phyloP scores from a whole-genome alignment of 352 stramenopile species.

The Phytophthora crassamura region DNA sequence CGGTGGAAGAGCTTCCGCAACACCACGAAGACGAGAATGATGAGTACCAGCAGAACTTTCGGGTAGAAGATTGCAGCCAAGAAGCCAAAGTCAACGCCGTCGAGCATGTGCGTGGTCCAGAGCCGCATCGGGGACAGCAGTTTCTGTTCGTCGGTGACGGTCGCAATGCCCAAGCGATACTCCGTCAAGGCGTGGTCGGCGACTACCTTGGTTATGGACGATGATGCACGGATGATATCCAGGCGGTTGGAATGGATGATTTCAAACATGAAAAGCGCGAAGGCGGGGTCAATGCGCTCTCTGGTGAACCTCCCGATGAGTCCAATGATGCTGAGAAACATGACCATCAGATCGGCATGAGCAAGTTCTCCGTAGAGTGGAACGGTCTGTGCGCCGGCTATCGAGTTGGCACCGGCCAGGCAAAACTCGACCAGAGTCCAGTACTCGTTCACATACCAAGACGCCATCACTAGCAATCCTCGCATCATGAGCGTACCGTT shows the following conservation, averaged over 20 bases:
- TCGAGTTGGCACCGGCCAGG: slow-evolving; percentile 14
- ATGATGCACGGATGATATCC: neutral
- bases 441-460: slow-evolving; percentile 43
- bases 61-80: slow-evolving; percentile 19
- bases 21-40: slow-evolving; percentile 24
- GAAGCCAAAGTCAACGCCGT: slow-evolving; percentile 30
- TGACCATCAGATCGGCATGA: slow-evolving; percentile 41
- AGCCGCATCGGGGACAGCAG: slow-evolving; percentile 23
- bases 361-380: slow-evolving; percentile 32
- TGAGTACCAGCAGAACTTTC: slow-evolving; percentile 18
- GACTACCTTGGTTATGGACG: slow-evolving; percentile 3
- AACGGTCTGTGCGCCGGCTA: slow-evolving; percentile 17
- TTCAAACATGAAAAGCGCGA: slow-evolving; percentile 39
- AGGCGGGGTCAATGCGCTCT: slow-evolving; percentile 42
- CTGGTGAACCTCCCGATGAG: slow-evolving; percentile 31
- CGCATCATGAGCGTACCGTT: slow-evolving; percentile 37
- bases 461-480: slow-evolving; percentile 35
- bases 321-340: slow-evolving; percentile 40
- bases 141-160: slow-evolving; percentile 23
- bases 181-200: slow-evolving; percentile 13
- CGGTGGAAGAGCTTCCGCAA: slow-evolving; percentile 28
- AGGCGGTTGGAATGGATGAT: slow-evolving; percentile 27
- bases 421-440: slow-evolving; percentile 43
- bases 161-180: slow-evolving; percentile 27
- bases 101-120: slow-evolving; percentile 33